Base-by-base conservation (phyloP, 345 rosid species). In the Jatropha curcas region DNA sequence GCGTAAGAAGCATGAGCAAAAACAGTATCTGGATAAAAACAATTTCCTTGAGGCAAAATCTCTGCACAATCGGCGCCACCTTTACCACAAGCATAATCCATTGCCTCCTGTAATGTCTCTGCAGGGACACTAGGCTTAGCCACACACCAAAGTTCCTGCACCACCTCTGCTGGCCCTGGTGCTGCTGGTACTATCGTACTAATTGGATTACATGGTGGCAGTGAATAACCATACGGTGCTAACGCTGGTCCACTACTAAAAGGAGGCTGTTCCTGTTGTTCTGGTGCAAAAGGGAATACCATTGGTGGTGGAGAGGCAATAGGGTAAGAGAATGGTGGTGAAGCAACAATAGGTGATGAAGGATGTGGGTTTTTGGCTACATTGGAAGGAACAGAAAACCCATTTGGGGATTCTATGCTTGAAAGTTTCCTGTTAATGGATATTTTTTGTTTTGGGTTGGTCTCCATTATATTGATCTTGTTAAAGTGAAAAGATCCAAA, bases 101-200 rank as follows among this genome's bases (percentile, higher is more conserved):
- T 41, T 0, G 83, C 87, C 19, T 60, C 83, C 51, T 86, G 87
- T 17, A 86, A 58, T 28, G 76, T 72, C 5, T 83, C 30, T n/a
- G 77, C 84, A 0, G 84, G 84, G 56, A 86, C 87, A 0, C 84
- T 48, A 0, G 83, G 87, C 71, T 84, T 86, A 5, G 86, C 85
- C 52, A 86, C 89, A 43, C 89, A 86, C 89, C 89, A 86, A n/a
- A 86, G 73, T 70, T 82, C 79, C 74, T 90, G 87, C 62, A 77
- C 72, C 52, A 60, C 55, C 69, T 67, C 84, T 28, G 12, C 84
- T 25, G 12, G 30, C 65, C 4, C 20, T 0, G 86, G 85, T 17
- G 82, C 65, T 17, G 82, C 65, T 0, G 85, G 85, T 0, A 89
- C 80, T 3, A 45, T 65, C 6, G 70, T 22, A 33, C 65, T 52